These are phyloP conservation scores for Ceratobasidium sp. DNA, from an alignment of 1,284 basidiomycete genomes.

Conservation along the genomic window DNA sequence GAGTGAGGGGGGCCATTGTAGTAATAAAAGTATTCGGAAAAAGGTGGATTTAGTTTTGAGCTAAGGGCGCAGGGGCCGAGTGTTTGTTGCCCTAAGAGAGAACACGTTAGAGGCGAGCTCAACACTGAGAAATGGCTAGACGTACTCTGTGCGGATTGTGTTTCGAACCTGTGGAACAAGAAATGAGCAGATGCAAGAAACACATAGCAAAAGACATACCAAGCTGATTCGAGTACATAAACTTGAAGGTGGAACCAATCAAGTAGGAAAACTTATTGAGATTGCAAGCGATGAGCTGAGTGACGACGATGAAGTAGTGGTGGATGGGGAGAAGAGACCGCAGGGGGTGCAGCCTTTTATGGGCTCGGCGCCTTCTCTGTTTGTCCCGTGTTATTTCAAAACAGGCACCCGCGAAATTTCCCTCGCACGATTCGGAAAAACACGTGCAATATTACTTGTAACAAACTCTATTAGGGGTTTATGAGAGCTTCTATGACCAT, in stretches of 20 bases:
- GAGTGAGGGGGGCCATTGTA: constrained; percentile 38
- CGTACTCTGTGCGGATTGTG: constrained; percentile 37
- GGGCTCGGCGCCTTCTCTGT: constrained; percentile 6
- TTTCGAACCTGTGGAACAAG: constrained; percentile 26
- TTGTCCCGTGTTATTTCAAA: constrained; percentile 27
- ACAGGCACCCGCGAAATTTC: constrained; percentile 11
- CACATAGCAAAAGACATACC: constrained; percentile 15
- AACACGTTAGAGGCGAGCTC: not conserved
- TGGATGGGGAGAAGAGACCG: not conserved
- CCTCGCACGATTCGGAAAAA: constrained; percentile 21
- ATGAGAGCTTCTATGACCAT: no score
- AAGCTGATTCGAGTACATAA: constrained; percentile 38
- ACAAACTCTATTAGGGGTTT: no score
- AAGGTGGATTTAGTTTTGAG: constrained; percentile 22
- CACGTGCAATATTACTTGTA: not conserved
- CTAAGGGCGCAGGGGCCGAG: constrained; percentile 30
- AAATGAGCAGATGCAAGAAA: not conserved
- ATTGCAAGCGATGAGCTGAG: constrained; percentile 1
- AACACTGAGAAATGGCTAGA: not conserved
- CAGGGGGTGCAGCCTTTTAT: constrained; percentile 10
- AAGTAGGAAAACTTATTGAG: not conserved
- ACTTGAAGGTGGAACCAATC: constrained; percentile 25
- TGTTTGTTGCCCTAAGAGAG: constrained; percentile 35
- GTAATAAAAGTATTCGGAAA: not conserved
- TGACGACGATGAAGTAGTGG: no score